Evolutionary conservation across 164 flowering plant genomes (phyloP).

Genomic region (Stephania yunnanensis): DNA sequence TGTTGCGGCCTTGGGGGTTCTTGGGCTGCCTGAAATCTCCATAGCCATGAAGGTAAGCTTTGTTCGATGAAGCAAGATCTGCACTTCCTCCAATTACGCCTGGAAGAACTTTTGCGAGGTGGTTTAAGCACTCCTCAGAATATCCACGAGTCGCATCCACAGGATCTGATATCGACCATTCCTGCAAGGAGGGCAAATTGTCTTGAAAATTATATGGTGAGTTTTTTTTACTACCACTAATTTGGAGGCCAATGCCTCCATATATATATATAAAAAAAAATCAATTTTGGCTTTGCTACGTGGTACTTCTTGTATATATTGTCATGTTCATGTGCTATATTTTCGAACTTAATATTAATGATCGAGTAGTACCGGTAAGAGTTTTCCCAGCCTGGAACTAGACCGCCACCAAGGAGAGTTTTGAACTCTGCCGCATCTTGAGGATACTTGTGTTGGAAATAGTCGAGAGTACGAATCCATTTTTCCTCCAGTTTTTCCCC

Average conservation of each 20-base stretch:
- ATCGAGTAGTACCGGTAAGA: slow-evolving; percentile 36
- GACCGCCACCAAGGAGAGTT: slow-evolving; percentile 32
- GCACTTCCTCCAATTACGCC: slow-evolving; percentile 42
- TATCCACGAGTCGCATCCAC: slow-evolving; percentile 49
- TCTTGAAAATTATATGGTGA: background rate
- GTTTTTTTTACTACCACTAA: background rate
- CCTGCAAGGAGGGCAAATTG: slow-evolving; percentile 20
- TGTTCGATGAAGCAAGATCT: slow-evolving; percentile 50
- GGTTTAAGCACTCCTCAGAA: slow-evolving; percentile 43
- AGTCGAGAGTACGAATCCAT: slow-evolving; percentile 32
- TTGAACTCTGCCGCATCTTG: slow-evolving; percentile 39
- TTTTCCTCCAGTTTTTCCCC: slow-evolving; percentile 39
- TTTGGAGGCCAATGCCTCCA: background rate
- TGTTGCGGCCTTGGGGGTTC: slow-evolving; percentile 42
- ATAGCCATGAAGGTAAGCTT: slow-evolving; percentile 22
- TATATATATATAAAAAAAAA: too few species aligned
- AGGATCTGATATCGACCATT: slow-evolving; percentile 30
- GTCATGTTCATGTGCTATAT: background rate
- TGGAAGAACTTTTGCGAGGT: slow-evolving; percentile 25
- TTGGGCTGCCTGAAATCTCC: slow-evolving; percentile 27
- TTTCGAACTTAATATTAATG: background rate
- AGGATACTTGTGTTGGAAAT: slow-evolving; percentile 34
- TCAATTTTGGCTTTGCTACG: too few species aligned
- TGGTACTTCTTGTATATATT: too few species aligned
- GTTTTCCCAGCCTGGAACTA: slow-evolving; percentile 47